Base-by-base conservation (phyloP, 352 stramenopile genomes). In the Phytophthora cryptogea region DNA sequence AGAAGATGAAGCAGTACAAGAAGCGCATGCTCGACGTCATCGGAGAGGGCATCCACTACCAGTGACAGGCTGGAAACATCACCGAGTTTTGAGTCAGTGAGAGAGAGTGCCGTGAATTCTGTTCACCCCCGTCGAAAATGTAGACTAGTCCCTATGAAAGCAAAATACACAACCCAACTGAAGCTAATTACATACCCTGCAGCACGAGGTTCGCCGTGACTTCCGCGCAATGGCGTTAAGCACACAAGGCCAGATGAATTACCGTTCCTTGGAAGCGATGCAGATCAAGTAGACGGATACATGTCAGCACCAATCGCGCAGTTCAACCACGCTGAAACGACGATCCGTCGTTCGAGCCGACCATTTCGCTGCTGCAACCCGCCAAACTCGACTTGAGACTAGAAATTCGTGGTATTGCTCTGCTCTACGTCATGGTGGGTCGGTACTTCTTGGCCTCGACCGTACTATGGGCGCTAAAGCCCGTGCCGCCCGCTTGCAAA, bases 401-500 rank as follows among this genome's bases (percentile, higher is more conserved):
- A 37, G 6, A 30, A 30, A 14, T 53, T 40, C 11, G 8, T 40
- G n/a, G n/a, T n/a, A n/a, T n/a, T n/a, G n/a, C n/a, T n/a, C n/a
- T n/a, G n/a, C n/a, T 36, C 31, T 68, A 72, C 4, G 63, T 95
- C 81, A 94, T 95, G 26, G 70, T 82, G 4, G 84, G 85, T 37
- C 84, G 72, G 53, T 95, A 95, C 59, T 93, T 94, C 59, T 95
- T 95, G 33, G 86, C 86, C 48, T 95, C 84, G 2, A 95, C 86
- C 9, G 64, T 88, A 72, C 86, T 95, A 67, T 95, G 86, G 0
- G 86, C 86, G 53, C 83, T 93, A 62, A 90, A 95, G 30, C 79
- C 79, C 17, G 86, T 90, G 17, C 86, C 86, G 26, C 84, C 84
- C 0, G 78, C 68, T 60, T 94, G 84, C 5, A 95, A 69, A 40